Base-by-base conservation (phyloP, 1,139 yeast species). In the Diutina mesorugosa region DNA sequence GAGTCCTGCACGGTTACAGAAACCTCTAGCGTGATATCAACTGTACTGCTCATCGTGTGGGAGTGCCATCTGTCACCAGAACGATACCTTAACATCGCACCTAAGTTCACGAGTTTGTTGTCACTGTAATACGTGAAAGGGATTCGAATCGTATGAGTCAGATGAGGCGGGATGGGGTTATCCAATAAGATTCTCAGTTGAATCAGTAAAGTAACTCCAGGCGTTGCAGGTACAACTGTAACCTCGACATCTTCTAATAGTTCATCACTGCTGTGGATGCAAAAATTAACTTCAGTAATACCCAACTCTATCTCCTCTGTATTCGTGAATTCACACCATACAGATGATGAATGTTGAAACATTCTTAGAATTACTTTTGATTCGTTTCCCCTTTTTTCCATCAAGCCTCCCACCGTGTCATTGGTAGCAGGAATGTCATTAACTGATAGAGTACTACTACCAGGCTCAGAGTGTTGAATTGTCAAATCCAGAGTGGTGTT, bases 1-100 rank as follows among this genome's bases (percentile, higher is more conserved):
- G 84, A 81, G 66, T 88, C 95, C 63, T 86, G 91, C 1, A 87
- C 95, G 2, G 88, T 80, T 1, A 87, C 91, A 0, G 90, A 84
- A 6, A 84, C 66, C 14, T 76, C 70, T 46, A 87, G 71, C 1
- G 82, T 72, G 5, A 83, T 76, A 58, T 84, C 84, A 7, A 85
- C 62, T 6, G 32, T n/a, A 16, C 47, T 30, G 32, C 14, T 12
- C 30, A 46, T 29, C 14, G 32, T 10, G 28, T 46, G 47, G 28
- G 18, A 18, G 28, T 54, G 28, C 29, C 32, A 29, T 8, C 16
- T 12, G 35, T 28, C 57, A 60, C 58, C 65, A 7, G 62, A 59
- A 9, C 58, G 59, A 61, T 74, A 82, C 1, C 60, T 62, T 4
- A 80, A 61, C 0, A 61, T 62, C 0, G 77, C 73, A 32, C 68